phyloP scores from a whole-genome alignment of 108 stramenopile species.

The Seminavis robusta region DNA sequence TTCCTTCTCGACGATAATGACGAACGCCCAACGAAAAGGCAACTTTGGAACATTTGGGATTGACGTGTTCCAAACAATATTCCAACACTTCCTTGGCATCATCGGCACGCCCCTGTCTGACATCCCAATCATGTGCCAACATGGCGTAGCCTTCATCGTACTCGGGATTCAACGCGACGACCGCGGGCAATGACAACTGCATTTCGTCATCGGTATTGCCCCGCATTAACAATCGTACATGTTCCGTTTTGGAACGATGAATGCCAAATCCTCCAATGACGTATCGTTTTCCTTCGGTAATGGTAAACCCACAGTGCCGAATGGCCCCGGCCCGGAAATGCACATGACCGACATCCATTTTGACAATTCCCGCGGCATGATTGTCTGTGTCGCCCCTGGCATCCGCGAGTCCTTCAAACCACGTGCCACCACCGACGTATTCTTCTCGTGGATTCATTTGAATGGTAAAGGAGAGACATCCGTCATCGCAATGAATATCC shows the following conservation, averaged over 20 bases:
- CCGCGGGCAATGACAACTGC: no score
- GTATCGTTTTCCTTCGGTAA: not conserved
- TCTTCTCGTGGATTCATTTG: slow-evolving; percentile 35
- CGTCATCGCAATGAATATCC: slow-evolving; percentile 36
- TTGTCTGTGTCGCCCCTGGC: no score
- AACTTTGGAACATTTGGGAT: no score
- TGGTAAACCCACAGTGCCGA: not conserved
- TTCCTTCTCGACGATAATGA: no score
- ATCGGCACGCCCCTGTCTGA: not conserved
- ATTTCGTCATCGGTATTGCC: no score
- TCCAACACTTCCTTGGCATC: not conserved
- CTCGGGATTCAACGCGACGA: no score
- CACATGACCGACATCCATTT: not conserved
- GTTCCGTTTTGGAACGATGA: no score
- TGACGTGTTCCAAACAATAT: no score
- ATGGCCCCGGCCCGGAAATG: not conserved
- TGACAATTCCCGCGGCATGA: not conserved
- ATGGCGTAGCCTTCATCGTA: no score
- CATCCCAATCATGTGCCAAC: not conserved
- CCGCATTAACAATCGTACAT: no score
- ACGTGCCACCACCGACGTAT: slow-evolving; percentile 41
- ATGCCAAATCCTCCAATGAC: slow-evolving; percentile 4
- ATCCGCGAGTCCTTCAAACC: slow-evolving; percentile 24
- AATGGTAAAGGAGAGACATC: slow-evolving; percentile 42
- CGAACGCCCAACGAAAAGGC: no score